phyloP scores from a whole-genome alignment of 225 moss, liverwort and hornwort genomes.

The Straminergon stramineum region DNA sequence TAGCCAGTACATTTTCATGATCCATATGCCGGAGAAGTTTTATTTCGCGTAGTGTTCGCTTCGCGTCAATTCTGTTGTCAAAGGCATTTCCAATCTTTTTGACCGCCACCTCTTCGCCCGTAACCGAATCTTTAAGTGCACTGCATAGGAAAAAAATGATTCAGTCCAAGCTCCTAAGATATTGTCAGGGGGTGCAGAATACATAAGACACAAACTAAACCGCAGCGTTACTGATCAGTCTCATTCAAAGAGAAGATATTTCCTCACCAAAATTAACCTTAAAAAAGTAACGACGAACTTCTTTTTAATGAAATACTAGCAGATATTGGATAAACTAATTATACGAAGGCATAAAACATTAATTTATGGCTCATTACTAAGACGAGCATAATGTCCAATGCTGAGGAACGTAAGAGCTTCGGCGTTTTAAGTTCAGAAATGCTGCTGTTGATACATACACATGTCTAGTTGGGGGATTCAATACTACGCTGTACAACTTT shows the following conservation, averaged over 20 bases:
- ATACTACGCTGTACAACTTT: not conserved
- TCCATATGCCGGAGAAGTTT: slow-evolving; percentile 87
- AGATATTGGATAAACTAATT: not conserved
- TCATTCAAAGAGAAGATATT: not conserved
- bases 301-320: not conserved
- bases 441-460: not conserved
- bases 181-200: not conserved
- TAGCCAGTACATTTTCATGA: slow-evolving; percentile 67
- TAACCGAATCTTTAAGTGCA: slow-evolving; percentile 48
- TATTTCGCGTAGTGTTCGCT: slow-evolving; percentile 84
- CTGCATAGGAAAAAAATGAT: slow-evolving; percentile 14
- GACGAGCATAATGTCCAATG: not conserved
- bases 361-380: not conserved
- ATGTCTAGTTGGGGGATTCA: not conserved
- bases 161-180: not conserved
- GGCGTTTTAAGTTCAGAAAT: not conserved
- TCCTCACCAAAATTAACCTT: not conserved
- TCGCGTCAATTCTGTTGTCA: slow-evolving; percentile 82
- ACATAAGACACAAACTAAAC: not conserved
- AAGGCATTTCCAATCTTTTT: slow-evolving; percentile 91
- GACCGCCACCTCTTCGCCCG: slow-evolving; percentile 65
- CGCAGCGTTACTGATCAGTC: not conserved
- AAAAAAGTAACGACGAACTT: not conserved
- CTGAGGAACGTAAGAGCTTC: not conserved
- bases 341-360: not conserved